Conservation (phyloP, 169 alveolate species). For the Plasmodium sp. region DNA sequence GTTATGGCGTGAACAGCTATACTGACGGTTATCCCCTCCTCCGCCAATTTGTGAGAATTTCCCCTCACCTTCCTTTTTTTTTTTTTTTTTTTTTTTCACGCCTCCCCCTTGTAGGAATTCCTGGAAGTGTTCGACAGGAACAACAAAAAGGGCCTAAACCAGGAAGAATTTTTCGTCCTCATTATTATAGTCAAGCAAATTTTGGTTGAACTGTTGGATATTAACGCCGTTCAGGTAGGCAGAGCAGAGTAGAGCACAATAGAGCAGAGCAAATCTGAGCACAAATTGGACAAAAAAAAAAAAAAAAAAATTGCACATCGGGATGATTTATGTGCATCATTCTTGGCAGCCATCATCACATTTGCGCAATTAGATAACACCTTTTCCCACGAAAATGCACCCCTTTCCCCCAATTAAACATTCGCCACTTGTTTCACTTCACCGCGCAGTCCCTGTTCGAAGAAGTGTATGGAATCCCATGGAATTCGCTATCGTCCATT, state of each 20-base stretch:
- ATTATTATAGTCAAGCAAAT: constrained; percentile 78
- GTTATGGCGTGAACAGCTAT: background rate
- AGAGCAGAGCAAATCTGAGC: background rate
- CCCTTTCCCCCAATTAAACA: background rate
- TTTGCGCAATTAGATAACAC: background rate
- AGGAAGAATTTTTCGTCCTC: constrained; percentile 80
- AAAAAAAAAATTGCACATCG: background rate
- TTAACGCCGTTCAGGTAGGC: constrained; percentile 76
- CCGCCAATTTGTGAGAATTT: background rate
- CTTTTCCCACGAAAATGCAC: background rate
- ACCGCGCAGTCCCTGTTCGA: constrained; percentile 54
- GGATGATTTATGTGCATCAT: background rate
- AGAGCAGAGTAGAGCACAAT: background rate
- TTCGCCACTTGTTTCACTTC: background rate
- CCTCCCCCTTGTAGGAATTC: constrained; percentile 42
- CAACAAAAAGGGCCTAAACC: constrained; percentile 77
- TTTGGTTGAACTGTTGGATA: constrained; percentile 78
- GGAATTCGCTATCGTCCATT: constrained; percentile 71
- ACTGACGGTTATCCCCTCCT: background rate
- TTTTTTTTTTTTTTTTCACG: background rate
- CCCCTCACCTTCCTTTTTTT: background rate
- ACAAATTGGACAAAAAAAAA: constrained; percentile 6
- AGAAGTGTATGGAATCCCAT: constrained; percentile 73
- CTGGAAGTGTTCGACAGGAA: constrained; percentile 76
- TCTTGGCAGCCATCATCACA: background rate